Base-by-base conservation (phyloP, 2,329 filamentous ascomycete species). In the Aspergillus fructus region DNA sequence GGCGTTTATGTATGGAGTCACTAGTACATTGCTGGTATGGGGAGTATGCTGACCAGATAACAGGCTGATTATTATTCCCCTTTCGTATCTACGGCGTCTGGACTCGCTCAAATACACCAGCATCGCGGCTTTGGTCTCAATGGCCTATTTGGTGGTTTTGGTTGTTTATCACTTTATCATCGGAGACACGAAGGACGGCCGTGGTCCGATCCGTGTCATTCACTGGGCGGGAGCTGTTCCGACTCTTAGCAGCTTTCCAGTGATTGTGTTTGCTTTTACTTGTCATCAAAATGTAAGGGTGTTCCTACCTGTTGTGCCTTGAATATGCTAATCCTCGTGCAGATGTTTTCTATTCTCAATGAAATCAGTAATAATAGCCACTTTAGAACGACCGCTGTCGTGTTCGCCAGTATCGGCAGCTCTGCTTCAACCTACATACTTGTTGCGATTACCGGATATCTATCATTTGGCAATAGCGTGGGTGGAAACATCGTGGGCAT, bases 341-440 rank as follows among this genome's bases (percentile, higher is more conserved):
- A 94, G 90, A 99, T 99, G 94, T 99, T 99, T 73, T 96, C 93
- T 11, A 96, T 99, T 64, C 79, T 99, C 45, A 99, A 99, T 68
- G 94, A 99, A 76, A 91, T 99, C 64, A 83, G 85, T 58, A 88
- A 96, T 71, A 91, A 92, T 74, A 90, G 90, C 3, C 91, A 91
- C 19, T 83, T 81, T 67, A 89, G 89, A 61, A 89, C 93, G 7
- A 88, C 91, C 0, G 83, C 85, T 15, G 93, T 99, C 8, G 87
- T 97, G 12, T 80, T 83, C 21, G 83, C 89, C 4, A 96, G 92
- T 66, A 96, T 96, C 65, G 94, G 94, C 19, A 89, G 89, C 30
- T 91, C 93, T n/a, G 90, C 90, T 12, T 83, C 81, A 17, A 88
- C 96, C 21, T 99, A 99, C 71, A 84, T 96, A 34, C 81, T 97